Evolutionary conservation across 257 asterid genomes (phyloP).

Genomic region (Solanum megistacrolobum): DNA sequence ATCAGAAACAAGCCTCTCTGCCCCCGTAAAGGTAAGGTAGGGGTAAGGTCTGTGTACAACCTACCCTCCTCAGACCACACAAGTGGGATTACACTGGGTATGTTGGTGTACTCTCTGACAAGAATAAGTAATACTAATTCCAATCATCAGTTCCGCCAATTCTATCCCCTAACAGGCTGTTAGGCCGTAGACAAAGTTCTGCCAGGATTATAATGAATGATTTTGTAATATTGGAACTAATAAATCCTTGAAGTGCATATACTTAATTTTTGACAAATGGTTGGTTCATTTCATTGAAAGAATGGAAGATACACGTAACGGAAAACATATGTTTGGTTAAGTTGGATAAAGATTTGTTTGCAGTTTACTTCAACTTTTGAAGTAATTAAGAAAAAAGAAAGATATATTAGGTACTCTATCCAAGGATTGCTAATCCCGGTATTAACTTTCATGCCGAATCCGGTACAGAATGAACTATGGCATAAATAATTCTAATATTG

Average conservation of each 20-base stretch:
- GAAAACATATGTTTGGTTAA: neutral
- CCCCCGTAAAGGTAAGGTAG: neutral
- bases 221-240: neutral
- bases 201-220: neutral
- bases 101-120: neutral
- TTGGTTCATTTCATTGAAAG: neutral
- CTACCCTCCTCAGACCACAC: neutral
- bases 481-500: neutral
- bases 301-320: neutral
- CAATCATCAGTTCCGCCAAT: neutral
- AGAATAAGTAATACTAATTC: neutral
- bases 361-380: neutral
- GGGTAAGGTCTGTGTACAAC: neutral
- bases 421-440: neutral
- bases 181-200: neutral
- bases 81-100: neutral
- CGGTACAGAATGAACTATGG: neutral
- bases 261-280: neutral
- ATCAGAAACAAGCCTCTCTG: neutral
- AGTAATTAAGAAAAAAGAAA: neutral
- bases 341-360: neutral
- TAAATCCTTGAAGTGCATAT: neutral
- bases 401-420: neutral
- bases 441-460: neutral
- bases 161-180: neutral